Conservation (phyloP, 805 yeast genomes). For the Candida succiphila region DNA sequence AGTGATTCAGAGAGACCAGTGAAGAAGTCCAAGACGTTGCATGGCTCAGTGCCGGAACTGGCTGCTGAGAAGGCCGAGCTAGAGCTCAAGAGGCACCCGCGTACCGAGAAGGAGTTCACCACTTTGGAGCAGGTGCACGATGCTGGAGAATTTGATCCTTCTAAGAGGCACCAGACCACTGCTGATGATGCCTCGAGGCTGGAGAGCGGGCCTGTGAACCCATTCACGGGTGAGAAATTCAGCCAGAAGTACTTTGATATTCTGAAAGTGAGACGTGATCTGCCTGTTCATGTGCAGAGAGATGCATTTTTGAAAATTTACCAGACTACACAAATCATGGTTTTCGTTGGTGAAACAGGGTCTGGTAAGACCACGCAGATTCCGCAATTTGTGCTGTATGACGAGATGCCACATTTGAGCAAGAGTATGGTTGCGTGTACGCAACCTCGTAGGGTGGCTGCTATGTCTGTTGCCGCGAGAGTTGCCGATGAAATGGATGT, state of each 20-base stretch:
- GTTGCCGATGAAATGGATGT: slow-evolving; percentile 98
- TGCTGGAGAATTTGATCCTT: slow-evolving; percentile 50
- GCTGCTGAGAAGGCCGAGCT: slow-evolving; percentile 64
- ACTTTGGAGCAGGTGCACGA: slow-evolving; percentile 46
- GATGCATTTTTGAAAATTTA: slow-evolving; percentile 77
- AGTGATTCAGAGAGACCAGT: slow-evolving; percentile 28
- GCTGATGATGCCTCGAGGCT: slow-evolving; percentile 49
- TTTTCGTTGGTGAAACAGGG: slow-evolving; percentile 98
- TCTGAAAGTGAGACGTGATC: slow-evolving; percentile 65
- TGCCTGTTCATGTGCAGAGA: slow-evolving; percentile 93
- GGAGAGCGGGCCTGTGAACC: slow-evolving; percentile 54
- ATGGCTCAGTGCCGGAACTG: slow-evolving; percentile 47
- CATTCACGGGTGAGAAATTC: slow-evolving; percentile 66
- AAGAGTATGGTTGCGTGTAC: slow-evolving; percentile 93
- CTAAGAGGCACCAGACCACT: slow-evolving; percentile 55
- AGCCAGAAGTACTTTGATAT: slow-evolving; percentile 67
- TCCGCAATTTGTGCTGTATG: slow-evolving; percentile 89
- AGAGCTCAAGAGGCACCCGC: slow-evolving; percentile 38
- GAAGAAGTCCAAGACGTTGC: slow-evolving; percentile 38
- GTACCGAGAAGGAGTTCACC: slow-evolving; percentile 22
- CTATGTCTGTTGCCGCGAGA: slow-evolving; percentile 96
- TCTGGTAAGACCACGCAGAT: slow-evolving; percentile 98
- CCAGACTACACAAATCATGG: slow-evolving; percentile 89
- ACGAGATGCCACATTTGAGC: slow-evolving; percentile 81
- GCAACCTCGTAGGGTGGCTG: slow-evolving; percentile 96